Conservation (phyloP, 306 rosid genomes). For the Trichosanthes truncata region DNA sequence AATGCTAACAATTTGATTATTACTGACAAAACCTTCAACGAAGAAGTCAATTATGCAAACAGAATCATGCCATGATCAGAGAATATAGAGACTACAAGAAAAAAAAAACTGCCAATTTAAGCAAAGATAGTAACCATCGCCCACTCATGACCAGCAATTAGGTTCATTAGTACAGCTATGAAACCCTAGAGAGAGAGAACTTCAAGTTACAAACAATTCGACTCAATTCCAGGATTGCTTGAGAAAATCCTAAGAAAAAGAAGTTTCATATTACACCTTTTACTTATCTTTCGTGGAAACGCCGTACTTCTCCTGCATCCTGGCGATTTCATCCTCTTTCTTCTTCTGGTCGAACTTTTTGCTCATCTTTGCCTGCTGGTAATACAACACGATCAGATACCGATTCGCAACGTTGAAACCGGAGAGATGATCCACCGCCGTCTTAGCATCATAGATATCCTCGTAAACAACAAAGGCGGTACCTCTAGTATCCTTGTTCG, state of each 20-base stretch:
- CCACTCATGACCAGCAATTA: background rate
- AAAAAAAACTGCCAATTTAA: background rate
- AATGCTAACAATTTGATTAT: background rate
- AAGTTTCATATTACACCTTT: background rate
- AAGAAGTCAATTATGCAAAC: background rate
- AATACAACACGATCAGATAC: constrained; percentile 79
- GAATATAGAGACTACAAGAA: background rate
- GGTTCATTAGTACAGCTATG: background rate
- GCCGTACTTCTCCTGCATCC: constrained; percentile 85
- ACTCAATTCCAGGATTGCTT: background rate
- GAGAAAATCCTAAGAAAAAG: background rate
- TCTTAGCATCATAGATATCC: constrained; percentile 95
- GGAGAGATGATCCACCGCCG: constrained; percentile 93
- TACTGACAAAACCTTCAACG: background rate
- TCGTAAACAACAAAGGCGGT: constrained; percentile 97
- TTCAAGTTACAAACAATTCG: background rate
- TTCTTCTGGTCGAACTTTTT: constrained; percentile 88
- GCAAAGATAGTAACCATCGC: background rate
- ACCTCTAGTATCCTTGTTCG: constrained; percentile 91
- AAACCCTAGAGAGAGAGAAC: constrained; percentile 8
- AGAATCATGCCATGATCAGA: background rate
- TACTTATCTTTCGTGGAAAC: constrained; percentile 88
- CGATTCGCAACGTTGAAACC: constrained; percentile 95
- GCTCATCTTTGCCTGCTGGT: constrained; percentile 96
- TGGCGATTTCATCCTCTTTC: constrained; percentile 85